Base-by-base conservation (phyloP, 208 protist genomes). In the Acanthamoeba sp. region DNA sequence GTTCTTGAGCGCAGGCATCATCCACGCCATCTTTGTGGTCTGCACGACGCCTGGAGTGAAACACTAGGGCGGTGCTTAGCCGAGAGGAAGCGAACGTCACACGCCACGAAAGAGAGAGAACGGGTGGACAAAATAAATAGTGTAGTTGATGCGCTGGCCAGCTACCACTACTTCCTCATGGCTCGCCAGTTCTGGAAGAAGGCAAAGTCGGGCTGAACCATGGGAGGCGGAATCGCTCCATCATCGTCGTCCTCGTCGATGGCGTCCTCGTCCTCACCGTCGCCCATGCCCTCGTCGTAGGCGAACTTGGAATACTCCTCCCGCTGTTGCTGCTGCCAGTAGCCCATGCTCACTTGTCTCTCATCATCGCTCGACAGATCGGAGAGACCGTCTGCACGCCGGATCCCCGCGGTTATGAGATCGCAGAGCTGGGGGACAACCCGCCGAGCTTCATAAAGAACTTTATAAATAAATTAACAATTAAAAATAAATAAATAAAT, bases 151-250 rank as follows among this genome's bases (percentile, higher is more conserved):
- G n/a, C n/a, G n/a, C n/a, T n/a, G n/a, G n/a, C n/a, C n/a, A n/a
- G n/a, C n/a, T n/a, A n/a, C n/a, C 45, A 3, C 40, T 84, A 84
- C 42, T 84, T 84, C 22, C 73, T 18, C 73, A 84, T 84, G 3
- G 42, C 42, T 34, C 73, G 73, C 73, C 73, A 84, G 14, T 27
- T 84, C 73, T 84, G 73, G 42, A 84, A 84, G 40, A 84, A 84
- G 73, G 73, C 73, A 52, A 84, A 84, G 73, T 84, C 73, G 27
- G 73, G 73, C 40, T 84, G 1, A 40, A 52, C 4, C 73, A 84
- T 84, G 20, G 73, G 73, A 24, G 73, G 73, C 9, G 36, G 38
- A n/a, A 84, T 27, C 40, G n/a, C 40, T 5, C 73, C 73, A 52
- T 18, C 7, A 24, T 55, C 42, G 3, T 27, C 62, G 29, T 78